A percentile compares a stretch with the other conserved stretches of the same genome.
Conservation (phyloP, 306 rosid species). For the Vigna hirtella region DNA sequence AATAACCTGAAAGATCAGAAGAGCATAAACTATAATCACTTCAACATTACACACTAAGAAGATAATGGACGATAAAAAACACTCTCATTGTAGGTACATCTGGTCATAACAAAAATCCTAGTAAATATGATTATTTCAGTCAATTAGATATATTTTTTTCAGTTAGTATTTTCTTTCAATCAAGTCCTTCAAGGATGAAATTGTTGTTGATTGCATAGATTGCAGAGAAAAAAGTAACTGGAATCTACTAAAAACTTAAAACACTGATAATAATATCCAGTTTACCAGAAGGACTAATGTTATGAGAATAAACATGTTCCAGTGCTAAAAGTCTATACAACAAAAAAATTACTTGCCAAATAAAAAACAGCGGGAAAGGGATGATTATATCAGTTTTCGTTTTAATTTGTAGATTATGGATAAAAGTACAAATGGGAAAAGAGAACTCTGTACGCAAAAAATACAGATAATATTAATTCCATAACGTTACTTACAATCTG, state of each 20-base stretch:
- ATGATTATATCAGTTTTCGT: slow-evolving; percentile 21
- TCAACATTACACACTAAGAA: slow-evolving; percentile 22
- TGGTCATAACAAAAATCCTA: slow-evolving; percentile 3
- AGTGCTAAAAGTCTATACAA: neutral
- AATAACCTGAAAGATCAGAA: slow-evolving; percentile 66
- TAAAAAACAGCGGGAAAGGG: slow-evolving; percentile 6
- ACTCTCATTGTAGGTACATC: slow-evolving; percentile 6
- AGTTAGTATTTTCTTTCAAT: neutral
- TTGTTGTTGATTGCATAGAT: slow-evolving; percentile 4
- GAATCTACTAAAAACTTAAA: neutral
- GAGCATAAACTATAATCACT: slow-evolving; percentile 31
- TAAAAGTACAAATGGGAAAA: slow-evolving; percentile 28
- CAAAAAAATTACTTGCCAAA: neutral
- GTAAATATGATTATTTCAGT: slow-evolving; percentile 13
- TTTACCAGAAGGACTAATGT: neutral
- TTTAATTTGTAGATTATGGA: slow-evolving; percentile 26
- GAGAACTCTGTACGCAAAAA: slow-evolving; percentile 1
- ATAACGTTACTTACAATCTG: slow-evolving; percentile 73
- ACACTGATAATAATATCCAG: neutral
- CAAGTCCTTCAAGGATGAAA: slow-evolving; percentile 30
- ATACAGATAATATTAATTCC: neutral
- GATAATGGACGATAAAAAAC: neutral
- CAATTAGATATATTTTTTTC: neutral
- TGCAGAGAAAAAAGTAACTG: slow-evolving; percentile 8
- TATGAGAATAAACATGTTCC: slow-evolving; percentile 3